These are phyloP conservation scores for Ceratocystiopsis minuta DNA, from an alignment of 2,329 filamentous ascomycete species.

Conservation along the genomic window DNA sequence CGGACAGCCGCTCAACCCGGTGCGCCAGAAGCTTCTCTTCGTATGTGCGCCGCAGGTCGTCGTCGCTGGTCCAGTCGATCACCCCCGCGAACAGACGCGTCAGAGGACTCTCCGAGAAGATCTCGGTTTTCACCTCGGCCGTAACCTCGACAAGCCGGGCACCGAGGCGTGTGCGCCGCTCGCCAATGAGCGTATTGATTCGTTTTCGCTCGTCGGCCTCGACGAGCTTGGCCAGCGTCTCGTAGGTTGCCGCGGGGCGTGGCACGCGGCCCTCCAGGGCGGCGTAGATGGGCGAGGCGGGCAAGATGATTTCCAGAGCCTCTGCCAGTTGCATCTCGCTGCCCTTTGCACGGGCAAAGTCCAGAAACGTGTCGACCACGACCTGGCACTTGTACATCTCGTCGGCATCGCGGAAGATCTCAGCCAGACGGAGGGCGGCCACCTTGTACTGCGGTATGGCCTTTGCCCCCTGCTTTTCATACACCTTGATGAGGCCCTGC, in stretches of 20 bases:
- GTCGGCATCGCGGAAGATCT: conserved; percentile 51
- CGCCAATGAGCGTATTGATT: conserved; percentile 78
- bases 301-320: conserved; percentile 59
- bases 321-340: conserved; percentile 56
- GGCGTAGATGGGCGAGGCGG: conserved; percentile 62
- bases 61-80: conserved; percentile 80
- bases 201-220: conserved; percentile 76
- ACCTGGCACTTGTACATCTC: conserved; percentile 45
- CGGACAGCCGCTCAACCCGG: conserved; percentile 59
- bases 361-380: conserved; percentile 63
- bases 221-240: conserved; percentile 62
- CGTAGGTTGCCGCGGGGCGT: conserved; percentile 64
- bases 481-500: conserved; percentile 76
- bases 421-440: conserved; percentile 54
- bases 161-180: conserved; percentile 72
- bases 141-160: conserved; percentile 72
- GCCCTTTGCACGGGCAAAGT: conserved; percentile 55
- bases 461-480: conserved; percentile 54
- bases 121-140: conserved; percentile 69
- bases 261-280: conserved; percentile 71
- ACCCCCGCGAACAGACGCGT: conserved; percentile 65
- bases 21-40: conserved; percentile 80
- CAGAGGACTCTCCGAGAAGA: conserved; percentile 58
- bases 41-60: conserved; percentile 64
- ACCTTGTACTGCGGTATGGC: conserved; percentile 59